Evolutionary conservation across 768 basidiomycete genomes (phyloP), one percentile per base, ranked within the genome.

Genomic region (Boletus fagicola): DNA sequence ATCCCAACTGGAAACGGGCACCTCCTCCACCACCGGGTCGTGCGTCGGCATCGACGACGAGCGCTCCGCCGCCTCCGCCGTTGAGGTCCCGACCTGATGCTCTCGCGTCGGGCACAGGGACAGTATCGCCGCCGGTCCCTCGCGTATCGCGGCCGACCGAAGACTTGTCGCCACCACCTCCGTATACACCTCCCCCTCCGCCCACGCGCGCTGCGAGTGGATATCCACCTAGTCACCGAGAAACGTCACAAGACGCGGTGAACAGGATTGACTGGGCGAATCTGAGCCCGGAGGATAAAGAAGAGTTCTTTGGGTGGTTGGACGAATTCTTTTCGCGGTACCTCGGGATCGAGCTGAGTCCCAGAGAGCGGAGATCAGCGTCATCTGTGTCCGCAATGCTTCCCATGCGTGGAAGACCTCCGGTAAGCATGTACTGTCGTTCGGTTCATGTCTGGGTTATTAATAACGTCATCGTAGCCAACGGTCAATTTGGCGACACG

Each of bases 241-340:
- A 48, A 9, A 9, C 56, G n/a, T 35, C 54, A 12, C 51, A n/a
- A 9, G 59, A 59, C 13, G 38, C 12, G 33, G 52, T 31, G 40
- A 40, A 62, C 16, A 64, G 57, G 40, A 81, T 92, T 31, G 84
- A 90, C 66, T 92, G 90, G 90, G 69, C 77, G 6, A 84, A 88
- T 68, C 76, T 92, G 47, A 81, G 83, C 2, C 65, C 68, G 22
- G 78, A 85, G 66, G 88, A 92, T 65, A 92, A 90, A 66, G 74
- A 82, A 31, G 81, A 76, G 26, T 88, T 92, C 66, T 92, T 92
- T 70, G 72, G 72, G 57, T 92, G 90, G 89, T 75, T 92, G 22
- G 90, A 92, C 67, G 90, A 91, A 64, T 92, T 86, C 72, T 92
- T 92, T 64, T 78, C 81, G 16, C 76, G 78, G 35, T 75, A 74